These are phyloP conservation scores for Rhizopogon hawkerae DNA, from an alignment of 1,284 basidiomycete species.

Conservation along the genomic window DNA sequence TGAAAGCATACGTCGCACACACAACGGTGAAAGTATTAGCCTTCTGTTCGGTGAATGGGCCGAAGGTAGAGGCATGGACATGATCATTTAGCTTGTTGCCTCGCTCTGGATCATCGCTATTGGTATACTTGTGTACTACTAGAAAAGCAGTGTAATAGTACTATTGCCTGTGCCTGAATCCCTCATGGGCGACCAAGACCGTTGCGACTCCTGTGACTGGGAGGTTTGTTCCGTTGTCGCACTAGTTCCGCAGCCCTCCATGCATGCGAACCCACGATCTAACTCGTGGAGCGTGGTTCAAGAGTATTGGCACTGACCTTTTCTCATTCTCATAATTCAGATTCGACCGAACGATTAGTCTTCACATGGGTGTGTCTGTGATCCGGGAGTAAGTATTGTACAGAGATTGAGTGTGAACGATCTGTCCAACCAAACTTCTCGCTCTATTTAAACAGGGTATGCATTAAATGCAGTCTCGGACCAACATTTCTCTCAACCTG, in stretches of 20 bases:
- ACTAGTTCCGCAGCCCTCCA: neutral
- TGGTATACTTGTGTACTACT: neutral
- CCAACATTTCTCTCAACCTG: neutral
- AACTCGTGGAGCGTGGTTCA: neutral
- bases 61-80: slow-evolving; percentile 37
- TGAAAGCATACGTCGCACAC: slow-evolving; percentile 92
- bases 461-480: neutral
- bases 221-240: neutral
- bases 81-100: slow-evolving; percentile 20
- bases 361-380: neutral
- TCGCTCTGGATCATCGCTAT: neutral
- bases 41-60: slow-evolving; percentile 75
- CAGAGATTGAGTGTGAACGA: neutral
- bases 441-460: neutral
- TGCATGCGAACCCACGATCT: neutral
- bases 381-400: neutral
- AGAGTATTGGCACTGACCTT: neutral
- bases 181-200: neutral
- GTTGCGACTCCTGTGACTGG: neutral
- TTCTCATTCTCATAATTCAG: neutral
- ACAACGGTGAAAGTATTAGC: slow-evolving; percentile 91
- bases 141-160: neutral
- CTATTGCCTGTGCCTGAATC: neutral
- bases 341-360: neutral
- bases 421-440: neutral